A percentile compares a stretch with the other conserved stretches of the same genome.
phyloP scores from a whole-genome alignment of 2,329 filamentous ascomycete genomes.

The Gyromitra esculenta region DNA sequence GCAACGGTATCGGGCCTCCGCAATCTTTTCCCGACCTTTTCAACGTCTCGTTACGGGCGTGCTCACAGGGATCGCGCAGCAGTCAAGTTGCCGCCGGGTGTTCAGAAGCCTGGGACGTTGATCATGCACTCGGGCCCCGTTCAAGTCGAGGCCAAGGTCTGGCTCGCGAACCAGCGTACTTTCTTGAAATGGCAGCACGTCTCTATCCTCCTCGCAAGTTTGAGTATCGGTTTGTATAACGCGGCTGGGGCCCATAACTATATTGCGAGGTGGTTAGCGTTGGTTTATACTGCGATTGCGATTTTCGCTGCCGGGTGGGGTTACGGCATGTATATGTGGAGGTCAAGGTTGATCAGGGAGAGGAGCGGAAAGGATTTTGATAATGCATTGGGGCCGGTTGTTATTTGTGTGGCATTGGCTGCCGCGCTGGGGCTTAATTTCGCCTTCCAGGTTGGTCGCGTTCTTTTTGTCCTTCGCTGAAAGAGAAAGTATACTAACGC shows the following conservation, averaged over 20 bases:
- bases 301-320: conserved; percentile 88
- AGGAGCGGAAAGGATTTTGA: conserved; percentile 94
- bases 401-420: conserved; percentile 82
- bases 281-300: conserved; percentile 83
- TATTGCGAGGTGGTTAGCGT: conserved; percentile 80
- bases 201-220: conserved; percentile 81
- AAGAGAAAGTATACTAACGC: conserved; percentile 56
- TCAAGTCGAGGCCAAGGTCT: conserved; percentile 96
- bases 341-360: conserved; percentile 80
- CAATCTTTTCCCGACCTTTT: conserved; percentile 79
- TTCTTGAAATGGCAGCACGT: conserved; percentile 99
- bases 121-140: conserved; percentile 94
- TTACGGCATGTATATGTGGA: conserved; percentile 79
- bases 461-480: neutral
- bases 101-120: conserved; percentile 84
- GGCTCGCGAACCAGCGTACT: conserved; percentile 97
- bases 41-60: conserved; percentile 77
- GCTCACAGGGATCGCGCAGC: conserved; percentile 66
- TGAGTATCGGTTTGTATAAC: conserved; percentile 87
- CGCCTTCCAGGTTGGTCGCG: conserved; percentile 65
- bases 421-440: conserved; percentile 86
- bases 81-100: conserved; percentile 78
- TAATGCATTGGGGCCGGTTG: conserved; percentile 79
- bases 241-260: conserved; percentile 78
- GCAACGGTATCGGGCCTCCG: conserved; percentile 58